Base-by-base conservation (phyloP, 164 flowering plant species). In the Nelumbo lutea region DNA sequence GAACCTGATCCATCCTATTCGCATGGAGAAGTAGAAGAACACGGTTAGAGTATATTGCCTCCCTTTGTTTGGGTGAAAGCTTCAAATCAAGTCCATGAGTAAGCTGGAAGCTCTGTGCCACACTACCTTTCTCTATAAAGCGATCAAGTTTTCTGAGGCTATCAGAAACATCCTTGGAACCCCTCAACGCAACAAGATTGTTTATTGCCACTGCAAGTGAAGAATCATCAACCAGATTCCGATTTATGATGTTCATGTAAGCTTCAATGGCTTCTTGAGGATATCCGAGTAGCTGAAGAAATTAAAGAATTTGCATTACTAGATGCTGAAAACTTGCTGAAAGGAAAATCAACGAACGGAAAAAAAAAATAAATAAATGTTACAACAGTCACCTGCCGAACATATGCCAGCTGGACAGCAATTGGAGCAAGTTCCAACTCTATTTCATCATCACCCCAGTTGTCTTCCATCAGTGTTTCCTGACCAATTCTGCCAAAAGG, bases 341-440 rank as follows among this genome's bases (percentile, higher is more conserved):
- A 59, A 9, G 55, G 59, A 27, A 11, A 46, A 38, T 39, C 63
- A 27, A 11, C 7, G 50, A 66, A 39, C n/a, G 1, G 65, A 42
- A 61, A 1, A 58, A 27, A 42, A 61, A 50, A n/a, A 6, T 9
- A 53, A 39, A 43, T 11, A 59, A 5, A 14, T 45, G 53, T 9
- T 2, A 42, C 40, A 10, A 42, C 45, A 8, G 27, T 67, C 73
- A 95, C 99, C 96, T 90, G 99, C 72, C 81, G 87, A 75, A 90
- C 97, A 84, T 88, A 92, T 53, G 96, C 99, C 78, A 95, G 76
- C 82, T 92, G 98, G 57, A 92, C 97, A 75, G 86, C 75, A 67
- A 95, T 81, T n/a, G 98, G 97, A 59, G 96, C 88, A 80, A 95
- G 82, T 78, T 95, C 99, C 71, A 74, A 81, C 82, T 92, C 99